These are phyloP conservation scores for Backusella sp. DNA, from an alignment of 192 early-diverging fungal species.

Conservation along the genomic window DNA sequence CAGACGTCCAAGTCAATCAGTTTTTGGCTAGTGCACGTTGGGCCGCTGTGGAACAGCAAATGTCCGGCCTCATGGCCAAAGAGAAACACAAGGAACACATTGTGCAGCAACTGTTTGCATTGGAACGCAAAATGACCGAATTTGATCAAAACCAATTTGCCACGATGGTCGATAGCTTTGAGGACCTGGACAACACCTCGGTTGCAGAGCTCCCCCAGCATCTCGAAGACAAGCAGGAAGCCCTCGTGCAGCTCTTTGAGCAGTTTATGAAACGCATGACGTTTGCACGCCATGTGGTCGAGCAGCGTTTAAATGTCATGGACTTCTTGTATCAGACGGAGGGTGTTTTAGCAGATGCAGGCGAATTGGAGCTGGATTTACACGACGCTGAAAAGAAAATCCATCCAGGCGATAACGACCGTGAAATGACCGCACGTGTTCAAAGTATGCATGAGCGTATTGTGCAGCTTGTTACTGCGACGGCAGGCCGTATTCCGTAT, in stretches of 20 bases:
- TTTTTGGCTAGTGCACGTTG: slow-evolving; percentile 32
- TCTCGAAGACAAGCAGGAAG: slow-evolving; percentile 29
- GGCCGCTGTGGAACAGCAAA: background rate
- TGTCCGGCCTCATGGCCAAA: background rate
- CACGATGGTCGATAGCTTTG: slow-evolving; percentile 19
- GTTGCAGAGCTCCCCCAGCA: slow-evolving; percentile 27
- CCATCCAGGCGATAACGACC: background rate
- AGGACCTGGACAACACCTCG: slow-evolving; percentile 36
- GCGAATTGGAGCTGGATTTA: slow-evolving; percentile 1
- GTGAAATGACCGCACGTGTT: slow-evolving; percentile 8
- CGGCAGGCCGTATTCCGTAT: slow-evolving; percentile 18
- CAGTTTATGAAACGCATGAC: slow-evolving; percentile 22
- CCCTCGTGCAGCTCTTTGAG: slow-evolving; percentile 28
- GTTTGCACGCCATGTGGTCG: slow-evolving; percentile 35
- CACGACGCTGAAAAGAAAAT: background rate
- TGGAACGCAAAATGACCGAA: slow-evolving; percentile 29
- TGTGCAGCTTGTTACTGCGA: slow-evolving; percentile 9
- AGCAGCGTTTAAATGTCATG: slow-evolving; percentile 36
- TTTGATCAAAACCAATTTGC: slow-evolving; percentile 33
- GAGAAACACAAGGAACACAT: slow-evolving; percentile 8
- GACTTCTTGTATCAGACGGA: slow-evolving; percentile 33
- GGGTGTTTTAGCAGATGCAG: background rate
- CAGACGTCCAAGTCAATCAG: slow-evolving; percentile 16
- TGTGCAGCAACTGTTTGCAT: slow-evolving; percentile 18
- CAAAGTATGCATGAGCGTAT: slow-evolving; percentile 3